Evolutionary conservation across 1,284 basidiomycete species (phyloP).

Genomic region (Rhodotorula sp.): DNA sequence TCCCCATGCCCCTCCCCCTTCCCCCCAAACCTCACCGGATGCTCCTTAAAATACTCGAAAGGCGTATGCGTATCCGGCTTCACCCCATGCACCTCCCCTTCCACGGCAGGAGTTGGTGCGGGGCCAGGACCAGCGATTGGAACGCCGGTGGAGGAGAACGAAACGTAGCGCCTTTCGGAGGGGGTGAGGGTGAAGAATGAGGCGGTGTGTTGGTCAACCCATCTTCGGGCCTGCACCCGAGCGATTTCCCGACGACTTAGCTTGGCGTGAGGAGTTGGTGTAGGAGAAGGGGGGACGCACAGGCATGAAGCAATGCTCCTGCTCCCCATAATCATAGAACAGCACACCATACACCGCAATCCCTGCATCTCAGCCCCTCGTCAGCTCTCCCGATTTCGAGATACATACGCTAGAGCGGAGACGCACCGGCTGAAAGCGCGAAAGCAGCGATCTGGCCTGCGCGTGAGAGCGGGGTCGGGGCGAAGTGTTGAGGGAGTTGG

Average conservation of each 20-base stretch:
- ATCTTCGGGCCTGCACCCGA: conserved; percentile 34
- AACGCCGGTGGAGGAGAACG: too few relatives aligned
- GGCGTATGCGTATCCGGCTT: conserved; percentile 25
- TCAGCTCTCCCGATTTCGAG: background rate
- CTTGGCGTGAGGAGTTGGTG: background rate
- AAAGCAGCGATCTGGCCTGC: conserved; percentile 34
- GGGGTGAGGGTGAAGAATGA: conserved; percentile 41
- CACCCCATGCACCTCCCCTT: background rate
- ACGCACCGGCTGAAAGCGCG: conserved; percentile 33
- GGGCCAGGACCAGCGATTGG: too few relatives aligned
- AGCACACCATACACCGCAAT: conserved; percentile 38
- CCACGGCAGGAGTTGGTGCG: too few relatives aligned
- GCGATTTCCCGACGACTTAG: background rate
- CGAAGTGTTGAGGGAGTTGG: conserved; percentile 33
- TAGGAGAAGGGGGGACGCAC: conserved; percentile 12
- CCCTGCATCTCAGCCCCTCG: background rate
- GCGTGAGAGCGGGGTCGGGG: conserved; percentile 25
- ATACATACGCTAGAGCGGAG: background rate
- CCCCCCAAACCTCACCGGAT: conserved; percentile 2
- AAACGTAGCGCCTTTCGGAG: too few relatives aligned
- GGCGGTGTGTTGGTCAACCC: conserved; percentile 33
- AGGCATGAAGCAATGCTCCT: conserved; percentile 43
- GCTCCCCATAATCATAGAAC: conserved; percentile 40
- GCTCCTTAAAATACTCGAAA: conserved; percentile 36
- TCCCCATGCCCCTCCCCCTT: conserved; percentile 10